Evolutionary conservation across 2,329 filamentous ascomycete species (phyloP), one percentile per base, ranked within the genome.

Genomic region (Geosmithia putterillii): DNA sequence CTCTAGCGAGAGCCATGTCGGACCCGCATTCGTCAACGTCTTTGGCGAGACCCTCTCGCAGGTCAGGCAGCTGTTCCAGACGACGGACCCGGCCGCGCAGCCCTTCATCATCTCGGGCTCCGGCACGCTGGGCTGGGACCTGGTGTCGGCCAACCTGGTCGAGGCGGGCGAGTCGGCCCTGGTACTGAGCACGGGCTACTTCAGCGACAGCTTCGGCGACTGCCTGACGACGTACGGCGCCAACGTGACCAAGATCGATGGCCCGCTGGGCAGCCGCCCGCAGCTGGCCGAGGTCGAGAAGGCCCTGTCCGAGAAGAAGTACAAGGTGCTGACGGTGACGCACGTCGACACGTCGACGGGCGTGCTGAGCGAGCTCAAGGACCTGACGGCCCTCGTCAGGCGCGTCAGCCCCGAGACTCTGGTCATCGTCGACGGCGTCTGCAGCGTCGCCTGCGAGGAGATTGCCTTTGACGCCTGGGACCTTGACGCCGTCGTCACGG

Each of bases 261-360:
- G 87, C 1, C 79, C 87, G 40, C 86, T 96, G 58, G 92, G 92
- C 48, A 82, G 86, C 51, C 79, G 88, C 44, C 90, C 90, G 39
- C 84, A 94, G 58, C 76, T 94, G 34, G 74, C 82, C 43, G 86
- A 94, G 62, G 81, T 98, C 48, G 90, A 96, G 68, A 77, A 83
- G 64, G 88, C 89, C 3, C 71, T 98, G 51, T 83, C 82, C 62
- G 79, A 86, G 70, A 94, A 92, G 72, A 79, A 85, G 57, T 96
- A 94, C 74, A 96, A 96, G 75, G 63, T 90, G 48, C 66, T 98
- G 56, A 96, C 90, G 37, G 83, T 96, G 50, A 98, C 92, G 10
- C 92, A 98, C 62, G 90, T 95, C 48, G 92, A 98, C 60, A 98
- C 92, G 20, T 95, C 89, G 4, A 98, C 92, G 34, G 92, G 92